Conservation (phyloP, 352 stramenopile genomes). For the Stramenopiles sp. region DNA sequence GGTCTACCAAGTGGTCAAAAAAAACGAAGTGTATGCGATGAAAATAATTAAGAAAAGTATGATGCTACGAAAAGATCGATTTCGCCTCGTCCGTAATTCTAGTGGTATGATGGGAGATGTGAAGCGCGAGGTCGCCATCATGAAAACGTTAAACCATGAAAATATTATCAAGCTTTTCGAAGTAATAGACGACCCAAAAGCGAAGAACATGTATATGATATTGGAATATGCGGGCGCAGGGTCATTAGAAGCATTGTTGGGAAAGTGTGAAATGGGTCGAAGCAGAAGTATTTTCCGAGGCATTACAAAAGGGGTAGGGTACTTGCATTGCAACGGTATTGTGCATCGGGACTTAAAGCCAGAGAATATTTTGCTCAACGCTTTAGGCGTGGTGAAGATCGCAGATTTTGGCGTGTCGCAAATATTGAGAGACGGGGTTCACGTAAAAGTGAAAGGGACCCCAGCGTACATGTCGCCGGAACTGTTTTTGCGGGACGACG, state of each 20-base stretch:
- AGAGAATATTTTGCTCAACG: constrained; percentile 57
- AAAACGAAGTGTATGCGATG: constrained; percentile 52
- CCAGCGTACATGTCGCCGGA: constrained; percentile 75
- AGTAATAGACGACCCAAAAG: constrained; percentile 80
- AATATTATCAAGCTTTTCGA: constrained; percentile 81
- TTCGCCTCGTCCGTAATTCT: constrained; percentile 43
- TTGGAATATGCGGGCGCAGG: constrained; percentile 92
- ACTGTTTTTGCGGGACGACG: constrained; percentile 53
- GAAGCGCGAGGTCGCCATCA: constrained; percentile 83
- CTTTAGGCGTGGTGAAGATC: constrained; percentile 67
- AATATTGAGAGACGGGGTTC: constrained; percentile 17
- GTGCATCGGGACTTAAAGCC: constrained; percentile 62
- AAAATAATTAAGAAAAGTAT: constrained; percentile 63
- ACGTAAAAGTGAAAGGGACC: constrained; percentile 31
- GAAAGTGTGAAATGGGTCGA: no score
- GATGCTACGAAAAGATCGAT: constrained; percentile 34
- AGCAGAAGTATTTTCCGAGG: no score
- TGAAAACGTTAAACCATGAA: constrained; percentile 86
- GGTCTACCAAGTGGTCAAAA: constrained; percentile 63
- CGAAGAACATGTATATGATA: constrained; percentile 81
- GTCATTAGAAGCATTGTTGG: no score
- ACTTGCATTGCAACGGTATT: constrained; percentile 58
- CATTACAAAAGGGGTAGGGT: constrained; percentile 68
- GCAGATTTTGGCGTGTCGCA: constrained; percentile 42
- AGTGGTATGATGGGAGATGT: no score